These are phyloP conservation scores for Lathyrus tuberosus DNA, from an alignment of 306 rosid species.

Conservation along the genomic window DNA sequence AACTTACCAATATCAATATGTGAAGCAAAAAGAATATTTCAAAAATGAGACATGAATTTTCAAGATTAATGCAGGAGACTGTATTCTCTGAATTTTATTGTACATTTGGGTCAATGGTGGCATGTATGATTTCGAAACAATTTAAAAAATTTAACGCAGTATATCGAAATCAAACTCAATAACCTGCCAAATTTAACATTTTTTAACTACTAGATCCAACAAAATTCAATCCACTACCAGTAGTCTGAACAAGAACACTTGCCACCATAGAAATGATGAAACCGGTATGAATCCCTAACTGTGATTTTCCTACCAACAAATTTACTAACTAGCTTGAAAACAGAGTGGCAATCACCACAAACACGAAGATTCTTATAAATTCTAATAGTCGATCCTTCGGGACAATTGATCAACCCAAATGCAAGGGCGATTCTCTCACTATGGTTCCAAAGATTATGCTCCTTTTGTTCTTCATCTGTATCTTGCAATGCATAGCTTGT, in stretches of 20 bases:
- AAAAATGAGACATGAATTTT: neutral
- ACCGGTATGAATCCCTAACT: conserved; percentile 80
- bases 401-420: conserved; percentile 68
- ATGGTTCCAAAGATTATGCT: conserved; percentile 93
- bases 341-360: conserved; percentile 95
- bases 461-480: conserved; percentile 89
- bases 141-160: neutral
- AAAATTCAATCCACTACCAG: conserved; percentile 57
- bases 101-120: conserved; percentile 1
- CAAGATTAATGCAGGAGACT: neutral
- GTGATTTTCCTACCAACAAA: conserved; percentile 64
- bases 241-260: conserved; percentile 86
- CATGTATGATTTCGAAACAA: neutral
- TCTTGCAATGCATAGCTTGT: conserved; percentile 84
- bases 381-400: conserved; percentile 65
- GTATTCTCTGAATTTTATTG: neutral
- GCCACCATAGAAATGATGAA: conserved; percentile 86
- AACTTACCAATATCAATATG: neutral
- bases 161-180: conserved; percentile 19
- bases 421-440: conserved; percentile 95
- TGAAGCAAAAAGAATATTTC: conserved; percentile 3
- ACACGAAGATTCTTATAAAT: conserved; percentile 92
- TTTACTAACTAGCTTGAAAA: conserved; percentile 71
- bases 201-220: conserved; percentile 14
- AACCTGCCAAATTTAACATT: neutral